Conservation (phyloP, 176 grass and related monocot species). For the Chrysopogon serrulatus region DNA sequence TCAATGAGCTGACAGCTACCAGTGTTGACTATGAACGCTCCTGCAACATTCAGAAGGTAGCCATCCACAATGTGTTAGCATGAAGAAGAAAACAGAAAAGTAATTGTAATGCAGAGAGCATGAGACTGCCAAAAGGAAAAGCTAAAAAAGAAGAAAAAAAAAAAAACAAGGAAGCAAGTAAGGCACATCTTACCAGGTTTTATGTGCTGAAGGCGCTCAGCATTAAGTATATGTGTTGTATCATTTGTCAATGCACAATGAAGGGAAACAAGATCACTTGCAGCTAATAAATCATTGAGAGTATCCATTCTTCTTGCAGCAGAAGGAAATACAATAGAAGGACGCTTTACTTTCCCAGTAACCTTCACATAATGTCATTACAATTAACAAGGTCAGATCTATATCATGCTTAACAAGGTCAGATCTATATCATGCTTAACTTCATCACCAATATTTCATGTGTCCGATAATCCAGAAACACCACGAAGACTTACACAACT, state of each 20-base stretch:
- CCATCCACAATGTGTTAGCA: neutral
- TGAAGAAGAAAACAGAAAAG: neutral
- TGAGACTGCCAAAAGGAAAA: neutral
- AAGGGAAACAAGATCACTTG: constrained; percentile 89
- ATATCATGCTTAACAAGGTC: neutral
- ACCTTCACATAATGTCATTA: constrained; percentile 35
- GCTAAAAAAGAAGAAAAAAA: neutral
- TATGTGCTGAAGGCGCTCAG: constrained; percentile 73
- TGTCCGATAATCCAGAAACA: neutral
- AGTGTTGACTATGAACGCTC: constrained; percentile 93
- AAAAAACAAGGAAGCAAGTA: neutral
- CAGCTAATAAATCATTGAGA: constrained; percentile 89
- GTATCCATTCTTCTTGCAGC: constrained; percentile 94
- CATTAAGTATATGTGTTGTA: constrained; percentile 78
- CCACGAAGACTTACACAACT: neutral
- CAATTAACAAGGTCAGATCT: constrained; percentile 8
- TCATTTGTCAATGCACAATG: constrained; percentile 81
- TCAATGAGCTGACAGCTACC: constrained; percentile 93
- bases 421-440: neutral
- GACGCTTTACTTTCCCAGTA: constrained; percentile 55
- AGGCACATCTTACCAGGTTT: constrained; percentile 73
- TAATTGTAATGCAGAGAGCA: neutral
- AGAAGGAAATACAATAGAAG: constrained; percentile 82
- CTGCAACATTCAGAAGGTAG: constrained; percentile 42
- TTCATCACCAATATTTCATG: neutral